These are phyloP conservation scores for Saposhnikovia divaricata DNA, from an alignment of 129 eudicot species.

Conservation along the genomic window DNA sequence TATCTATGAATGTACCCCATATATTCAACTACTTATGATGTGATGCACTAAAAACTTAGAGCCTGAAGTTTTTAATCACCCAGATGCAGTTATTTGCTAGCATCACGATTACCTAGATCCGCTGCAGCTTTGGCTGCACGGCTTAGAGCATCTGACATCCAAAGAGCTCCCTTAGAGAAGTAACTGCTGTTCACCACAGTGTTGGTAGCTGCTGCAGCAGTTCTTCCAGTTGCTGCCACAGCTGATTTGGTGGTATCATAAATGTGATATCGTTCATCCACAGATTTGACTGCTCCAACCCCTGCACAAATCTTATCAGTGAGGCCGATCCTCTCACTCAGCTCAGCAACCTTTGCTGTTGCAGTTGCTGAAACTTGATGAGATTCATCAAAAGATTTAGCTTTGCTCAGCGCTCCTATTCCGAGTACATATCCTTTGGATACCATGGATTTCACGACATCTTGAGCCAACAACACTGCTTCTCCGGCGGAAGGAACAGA, in stretches of 20 bases:
- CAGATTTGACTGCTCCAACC: constrained; percentile 62
- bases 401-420: constrained; percentile 60
- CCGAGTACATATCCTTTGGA: constrained; percentile 73
- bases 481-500: constrained; percentile 66
- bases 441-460: constrained; percentile 73
- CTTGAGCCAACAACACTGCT: constrained; percentile 82
- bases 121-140: constrained; percentile 79
- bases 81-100: constrained; percentile 22
- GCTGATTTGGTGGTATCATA: constrained; percentile 59
- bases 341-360: constrained; percentile 79
- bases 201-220: constrained; percentile 76
- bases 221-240: constrained; percentile 60
- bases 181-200: constrained; percentile 82
- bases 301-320: constrained; percentile 73
- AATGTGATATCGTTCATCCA: constrained; percentile 59
- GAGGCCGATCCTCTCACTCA: constrained; percentile 74
- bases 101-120: constrained; percentile 58
- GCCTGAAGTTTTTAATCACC: neutral
- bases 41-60: neutral
- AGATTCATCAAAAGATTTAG: constrained; percentile 93
- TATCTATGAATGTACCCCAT: neutral
- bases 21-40: neutral
- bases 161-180: constrained; percentile 86
- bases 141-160: constrained; percentile 77
- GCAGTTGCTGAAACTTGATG: constrained; percentile 86